Evolutionary conservation across 1,139 yeast genomes (phyloP).

Genomic region (Candida frijolesensis): DNA sequence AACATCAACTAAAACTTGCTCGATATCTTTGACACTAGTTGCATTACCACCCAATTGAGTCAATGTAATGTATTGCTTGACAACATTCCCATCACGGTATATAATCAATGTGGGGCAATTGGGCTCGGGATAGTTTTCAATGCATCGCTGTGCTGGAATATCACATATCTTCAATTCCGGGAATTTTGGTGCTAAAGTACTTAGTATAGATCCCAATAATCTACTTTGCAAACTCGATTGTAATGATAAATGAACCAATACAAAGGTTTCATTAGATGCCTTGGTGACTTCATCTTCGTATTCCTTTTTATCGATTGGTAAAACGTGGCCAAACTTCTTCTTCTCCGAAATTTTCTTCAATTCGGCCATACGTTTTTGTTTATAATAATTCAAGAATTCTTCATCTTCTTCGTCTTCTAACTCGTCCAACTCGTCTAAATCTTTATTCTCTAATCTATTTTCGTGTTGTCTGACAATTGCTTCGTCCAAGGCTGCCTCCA

Average conservation of each 20-base stretch:
- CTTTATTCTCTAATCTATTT: conserved; percentile 71
- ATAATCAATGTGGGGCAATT: conserved; percentile 91
- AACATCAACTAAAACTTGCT: conserved; percentile 62
- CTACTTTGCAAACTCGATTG: conserved; percentile 75
- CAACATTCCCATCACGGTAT: conserved; percentile 73
- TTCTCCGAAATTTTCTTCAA: conserved; percentile 59
- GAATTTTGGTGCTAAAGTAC: conserved; percentile 54
- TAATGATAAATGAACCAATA: conserved; percentile 76
- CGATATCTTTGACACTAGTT: conserved; percentile 68
- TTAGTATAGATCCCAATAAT: conserved; percentile 58
- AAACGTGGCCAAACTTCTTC: conserved; percentile 75
- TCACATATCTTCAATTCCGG: conserved; percentile 91
- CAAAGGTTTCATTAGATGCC: conserved; percentile 63
- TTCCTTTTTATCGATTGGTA: conserved; percentile 81
- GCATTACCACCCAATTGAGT: conserved; percentile 84
- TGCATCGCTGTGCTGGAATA: conserved; percentile 84
- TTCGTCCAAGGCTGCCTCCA: conserved; percentile 86
- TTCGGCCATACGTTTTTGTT: conserved; percentile 75
- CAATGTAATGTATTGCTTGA: conserved; percentile 78
- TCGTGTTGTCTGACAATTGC: conserved; percentile 77
- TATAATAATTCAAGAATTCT: conserved; percentile 71
- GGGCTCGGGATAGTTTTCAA: conserved; percentile 85
- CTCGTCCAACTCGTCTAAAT: conserved; percentile 77
- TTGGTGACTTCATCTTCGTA: conserved; percentile 84
- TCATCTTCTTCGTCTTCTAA: conserved; percentile 81